phyloP scores from a whole-genome alignment of 2,329 filamentous ascomycete genomes.

The Didymosphaeria variabile region DNA sequence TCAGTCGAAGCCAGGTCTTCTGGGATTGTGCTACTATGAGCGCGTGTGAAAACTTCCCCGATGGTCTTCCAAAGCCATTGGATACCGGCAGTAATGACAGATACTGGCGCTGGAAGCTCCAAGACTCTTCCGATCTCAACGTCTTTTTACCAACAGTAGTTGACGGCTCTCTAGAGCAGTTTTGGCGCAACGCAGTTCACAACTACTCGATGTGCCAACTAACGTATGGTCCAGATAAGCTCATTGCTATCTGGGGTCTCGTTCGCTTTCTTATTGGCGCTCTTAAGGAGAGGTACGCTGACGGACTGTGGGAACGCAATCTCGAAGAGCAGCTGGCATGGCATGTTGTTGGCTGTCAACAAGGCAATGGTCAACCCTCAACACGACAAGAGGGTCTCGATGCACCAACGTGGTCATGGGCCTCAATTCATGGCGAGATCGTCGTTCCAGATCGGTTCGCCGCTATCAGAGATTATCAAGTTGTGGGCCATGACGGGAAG shows the following conservation, averaged over 20 bases:
- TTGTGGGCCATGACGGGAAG: slow-evolving; percentile 1
- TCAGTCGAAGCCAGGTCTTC: slow-evolving; percentile 33
- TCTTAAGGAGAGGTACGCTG: slow-evolving; percentile 29
- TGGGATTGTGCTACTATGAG: slow-evolving; percentile 38
- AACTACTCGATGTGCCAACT: slow-evolving; percentile 36
- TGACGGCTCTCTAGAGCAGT: slow-evolving; percentile 30
- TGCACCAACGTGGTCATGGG: slow-evolving; percentile 11
- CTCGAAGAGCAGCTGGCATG: slow-evolving; percentile 39
- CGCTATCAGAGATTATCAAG: slow-evolving; percentile 10
- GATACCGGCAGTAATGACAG: slow-evolving; percentile 31
- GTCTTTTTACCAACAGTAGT: slow-evolving; percentile 26
- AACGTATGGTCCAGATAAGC: slow-evolving; percentile 32
- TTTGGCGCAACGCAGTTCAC: slow-evolving; percentile 35
- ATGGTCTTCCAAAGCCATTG: slow-evolving; percentile 30
- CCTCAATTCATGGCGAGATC: background rate
- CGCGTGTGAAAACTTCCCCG: slow-evolving; percentile 36
- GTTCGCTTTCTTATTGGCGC: slow-evolving; percentile 37
- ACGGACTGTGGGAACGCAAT: slow-evolving; percentile 33
- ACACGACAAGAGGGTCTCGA: background rate
- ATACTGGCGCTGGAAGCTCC: slow-evolving; percentile 37
- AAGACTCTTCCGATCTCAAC: slow-evolving; percentile 19
- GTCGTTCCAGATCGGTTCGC: slow-evolving; percentile 7
- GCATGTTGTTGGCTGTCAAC: slow-evolving; percentile 12
- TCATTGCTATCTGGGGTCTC: slow-evolving; percentile 40
- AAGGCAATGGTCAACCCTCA: background rate